phyloP scores from a whole-genome alignment of 2,329 filamentous ascomycete genomes.

The Fusarium devonianum region DNA sequence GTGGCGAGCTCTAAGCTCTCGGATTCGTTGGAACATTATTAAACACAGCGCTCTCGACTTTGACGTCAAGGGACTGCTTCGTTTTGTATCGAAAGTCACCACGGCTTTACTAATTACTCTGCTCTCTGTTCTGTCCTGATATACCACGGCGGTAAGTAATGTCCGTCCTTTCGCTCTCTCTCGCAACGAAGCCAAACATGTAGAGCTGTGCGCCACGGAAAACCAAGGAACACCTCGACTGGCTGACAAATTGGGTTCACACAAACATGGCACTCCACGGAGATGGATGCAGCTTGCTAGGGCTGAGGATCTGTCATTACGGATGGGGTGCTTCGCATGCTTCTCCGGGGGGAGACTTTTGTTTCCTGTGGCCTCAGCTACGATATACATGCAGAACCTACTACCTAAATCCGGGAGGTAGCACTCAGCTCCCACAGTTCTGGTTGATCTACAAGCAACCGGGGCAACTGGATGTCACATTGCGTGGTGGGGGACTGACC shows the following conservation, averaged over 20 bases:
- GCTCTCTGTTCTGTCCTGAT: too few species aligned
- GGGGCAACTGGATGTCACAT: constrained; percentile 9
- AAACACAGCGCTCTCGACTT: not conserved
- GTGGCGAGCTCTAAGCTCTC: constrained; percentile 21
- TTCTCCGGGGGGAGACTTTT: not conserved
- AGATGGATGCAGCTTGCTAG: constrained; percentile 11
- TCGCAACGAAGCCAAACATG: too few species aligned
- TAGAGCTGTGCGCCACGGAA: too few species aligned
- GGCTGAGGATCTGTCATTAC: constrained; percentile 12
- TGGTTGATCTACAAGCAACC: constrained; percentile 15
- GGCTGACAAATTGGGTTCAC: constrained; percentile 34
- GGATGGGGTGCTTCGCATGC: not conserved
- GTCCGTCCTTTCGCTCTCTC: not conserved
- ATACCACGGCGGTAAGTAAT: too few species aligned
- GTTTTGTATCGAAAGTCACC: not conserved
- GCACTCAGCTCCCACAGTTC: too few species aligned
- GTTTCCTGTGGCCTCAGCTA: not conserved
- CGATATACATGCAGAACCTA: too few species aligned
- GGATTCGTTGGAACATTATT: constrained; percentile 14
- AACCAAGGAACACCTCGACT: too few species aligned
- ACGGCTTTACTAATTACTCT: too few species aligned
- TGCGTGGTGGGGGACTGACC: not conserved
- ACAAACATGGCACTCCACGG: constrained; percentile 16
- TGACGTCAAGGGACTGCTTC: constrained; percentile 1
- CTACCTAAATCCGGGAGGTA: too few species aligned